Conservation (phyloP, 306 rosid genomes). For the Pueraria montana region DNA sequence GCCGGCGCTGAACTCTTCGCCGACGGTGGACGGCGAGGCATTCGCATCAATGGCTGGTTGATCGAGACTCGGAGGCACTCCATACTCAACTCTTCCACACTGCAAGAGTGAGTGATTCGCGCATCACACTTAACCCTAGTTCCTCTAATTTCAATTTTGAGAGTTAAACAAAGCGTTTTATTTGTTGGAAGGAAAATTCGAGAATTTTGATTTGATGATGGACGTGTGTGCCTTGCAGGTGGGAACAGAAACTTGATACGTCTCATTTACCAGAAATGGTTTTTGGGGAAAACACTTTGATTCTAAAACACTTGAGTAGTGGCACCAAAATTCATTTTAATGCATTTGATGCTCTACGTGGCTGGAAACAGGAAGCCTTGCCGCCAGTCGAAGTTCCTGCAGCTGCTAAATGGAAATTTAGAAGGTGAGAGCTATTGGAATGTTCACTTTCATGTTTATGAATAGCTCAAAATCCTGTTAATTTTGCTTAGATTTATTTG, state of each 20-base stretch:
- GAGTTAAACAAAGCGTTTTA: background rate
- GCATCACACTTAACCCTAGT: constrained; percentile 34
- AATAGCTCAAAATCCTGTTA: background rate
- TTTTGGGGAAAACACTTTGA: constrained; percentile 82
- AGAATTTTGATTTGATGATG: constrained; percentile 30
- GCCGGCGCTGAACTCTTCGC: constrained; percentile 81
- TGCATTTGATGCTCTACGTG: constrained; percentile 91
- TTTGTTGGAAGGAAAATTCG: background rate
- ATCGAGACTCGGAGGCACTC: constrained; percentile 78
- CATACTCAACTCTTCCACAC: constrained; percentile 76
- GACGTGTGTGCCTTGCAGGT: constrained; percentile 64
- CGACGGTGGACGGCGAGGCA: constrained; percentile 73
- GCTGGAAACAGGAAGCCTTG: constrained; percentile 96
- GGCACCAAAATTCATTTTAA: constrained; percentile 84
- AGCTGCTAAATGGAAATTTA: constrained; percentile 96
- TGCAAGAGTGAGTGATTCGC: constrained; percentile 56
- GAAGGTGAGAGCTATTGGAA: constrained; percentile 62
- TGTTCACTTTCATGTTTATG: constrained; percentile 22
- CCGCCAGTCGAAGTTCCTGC: constrained; percentile 99
- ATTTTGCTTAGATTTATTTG: background rate
- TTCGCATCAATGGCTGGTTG: constrained; percentile 88
- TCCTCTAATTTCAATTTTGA: background rate
- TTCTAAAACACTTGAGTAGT: constrained; percentile 73
- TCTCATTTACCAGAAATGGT: constrained; percentile 97
- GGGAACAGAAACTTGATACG: constrained; percentile 88